These are phyloP conservation scores for Gryganskiella cystojenkinii DNA, from an alignment of 192 early-diverging fungal genomes.

Conservation along the genomic window DNA sequence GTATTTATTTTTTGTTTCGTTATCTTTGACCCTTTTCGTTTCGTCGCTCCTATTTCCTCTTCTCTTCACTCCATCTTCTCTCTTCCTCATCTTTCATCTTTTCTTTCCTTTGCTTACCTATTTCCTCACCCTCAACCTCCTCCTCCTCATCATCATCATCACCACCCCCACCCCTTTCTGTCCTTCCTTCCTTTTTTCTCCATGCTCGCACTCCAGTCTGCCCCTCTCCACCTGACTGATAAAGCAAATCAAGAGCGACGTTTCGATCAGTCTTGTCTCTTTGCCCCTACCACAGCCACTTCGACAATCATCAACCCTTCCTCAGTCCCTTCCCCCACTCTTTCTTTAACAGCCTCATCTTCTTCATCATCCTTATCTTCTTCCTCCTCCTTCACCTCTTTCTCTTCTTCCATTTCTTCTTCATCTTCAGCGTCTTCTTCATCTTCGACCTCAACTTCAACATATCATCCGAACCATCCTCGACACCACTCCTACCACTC, in stretches of 20 bases:
- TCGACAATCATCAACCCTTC: too few relatives aligned
- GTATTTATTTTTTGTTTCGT: neutral
- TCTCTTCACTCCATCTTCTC: neutral
- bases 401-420: neutral
- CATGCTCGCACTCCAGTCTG: slow-evolving; percentile 51
- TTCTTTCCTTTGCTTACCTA: neutral
- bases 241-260: slow-evolving; percentile 47
- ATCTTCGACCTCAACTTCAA: neutral
- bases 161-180: neutral
- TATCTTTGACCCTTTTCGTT: neutral
- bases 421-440: neutral
- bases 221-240: slow-evolving; percentile 50
- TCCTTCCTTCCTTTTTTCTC: neutral
- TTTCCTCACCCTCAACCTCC: slow-evolving; percentile 7
- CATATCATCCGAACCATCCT: slow-evolving; percentile 21
- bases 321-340: too few relatives aligned
- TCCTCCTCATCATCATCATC: slow-evolving; percentile 1
- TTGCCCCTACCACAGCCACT: slow-evolving; percentile 14
- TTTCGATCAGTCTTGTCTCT: slow-evolving; percentile 40
- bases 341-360: neutral
- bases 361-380: neutral
- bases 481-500: slow-evolving; percentile 44
- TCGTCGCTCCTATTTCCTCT: neutral
- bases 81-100: slow-evolving; percentile 1
- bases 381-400: slow-evolving; percentile 1